These are phyloP conservation scores for Hypoxylon rubiginosum DNA, from an alignment of 2,329 filamentous ascomycete genomes.

Conservation along the genomic window DNA sequence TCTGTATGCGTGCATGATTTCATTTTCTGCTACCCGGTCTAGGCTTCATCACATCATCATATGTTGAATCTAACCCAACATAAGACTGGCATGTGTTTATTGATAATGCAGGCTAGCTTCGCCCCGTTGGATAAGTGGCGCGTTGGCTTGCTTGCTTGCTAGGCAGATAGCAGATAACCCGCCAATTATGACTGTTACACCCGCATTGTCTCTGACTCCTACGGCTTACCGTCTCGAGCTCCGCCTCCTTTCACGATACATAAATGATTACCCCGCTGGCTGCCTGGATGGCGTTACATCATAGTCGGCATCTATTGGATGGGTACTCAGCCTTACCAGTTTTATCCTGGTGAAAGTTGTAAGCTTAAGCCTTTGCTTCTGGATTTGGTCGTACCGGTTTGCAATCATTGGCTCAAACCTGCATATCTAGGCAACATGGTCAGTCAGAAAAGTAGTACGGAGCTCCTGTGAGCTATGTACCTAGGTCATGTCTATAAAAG, in stretches of 20 bases:
- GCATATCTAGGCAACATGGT: conserved; percentile 24
- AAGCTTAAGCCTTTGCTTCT: background rate
- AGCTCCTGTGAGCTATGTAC: conserved; percentile 8
- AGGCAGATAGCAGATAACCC: conserved; percentile 7
- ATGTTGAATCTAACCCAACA: no score
- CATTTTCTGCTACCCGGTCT: no score
- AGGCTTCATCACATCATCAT: background rate
- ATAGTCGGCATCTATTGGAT: conserved; percentile 4
- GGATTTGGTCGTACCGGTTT: background rate
- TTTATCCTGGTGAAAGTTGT: conserved; percentile 2
- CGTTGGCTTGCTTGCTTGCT: conserved; percentile 6
- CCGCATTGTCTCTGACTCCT: background rate
- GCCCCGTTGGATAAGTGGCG: conserved; percentile 1
- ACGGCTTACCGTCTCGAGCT: background rate
- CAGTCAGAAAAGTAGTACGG: conserved; percentile 7
- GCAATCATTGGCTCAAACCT: conserved; percentile 11
- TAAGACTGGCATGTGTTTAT: no score
- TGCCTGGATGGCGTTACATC: conserved; percentile 15
- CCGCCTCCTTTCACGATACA: conserved; percentile 7
- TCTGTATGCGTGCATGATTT: background rate
- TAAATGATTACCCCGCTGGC: conserved; percentile 17
- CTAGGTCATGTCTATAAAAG: conserved; percentile 5
- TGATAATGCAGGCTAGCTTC: conserved; percentile 5
- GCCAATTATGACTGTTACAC: conserved; percentile 4
- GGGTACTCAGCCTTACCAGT: conserved; percentile 16